Conservation (phyloP, 805 yeast species). For the Brettanomyces custersianus region DNA sequence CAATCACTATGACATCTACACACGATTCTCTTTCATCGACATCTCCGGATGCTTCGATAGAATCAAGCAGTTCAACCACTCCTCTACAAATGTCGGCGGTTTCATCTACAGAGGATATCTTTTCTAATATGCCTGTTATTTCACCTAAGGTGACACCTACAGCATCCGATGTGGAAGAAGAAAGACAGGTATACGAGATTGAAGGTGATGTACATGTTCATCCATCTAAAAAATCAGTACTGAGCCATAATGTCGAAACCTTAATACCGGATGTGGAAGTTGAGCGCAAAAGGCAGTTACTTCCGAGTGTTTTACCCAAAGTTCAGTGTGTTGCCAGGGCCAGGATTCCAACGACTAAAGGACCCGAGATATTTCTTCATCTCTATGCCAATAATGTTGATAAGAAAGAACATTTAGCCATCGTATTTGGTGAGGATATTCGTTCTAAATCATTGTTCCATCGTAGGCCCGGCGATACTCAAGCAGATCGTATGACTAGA, state of each 20-base stretch:
- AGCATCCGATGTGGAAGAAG: constrained; percentile 5
- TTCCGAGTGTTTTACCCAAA: constrained; percentile 53
- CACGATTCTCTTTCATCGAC: no score
- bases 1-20: no score
- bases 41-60: no score
- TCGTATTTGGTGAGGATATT: constrained; percentile 90
- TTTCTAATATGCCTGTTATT: constrained; percentile 29
- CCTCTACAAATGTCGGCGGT: neutral
- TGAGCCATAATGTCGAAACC: constrained; percentile 3
- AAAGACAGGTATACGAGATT: constrained; percentile 2
- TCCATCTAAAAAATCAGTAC: neutral
- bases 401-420: constrained; percentile 90
- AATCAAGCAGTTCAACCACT: no score
- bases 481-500: constrained; percentile 92
- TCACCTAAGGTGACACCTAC: constrained; percentile 32
- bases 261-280: constrained; percentile 10
- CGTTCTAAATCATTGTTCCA: constrained; percentile 67
- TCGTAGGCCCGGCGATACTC: constrained; percentile 61
- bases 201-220: constrained; percentile 1
- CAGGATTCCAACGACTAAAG: constrained; percentile 90
- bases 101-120: constrained; percentile 14
- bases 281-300: constrained; percentile 26
- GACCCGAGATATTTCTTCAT: constrained; percentile 90
- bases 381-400: constrained; percentile 80
- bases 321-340: constrained; percentile 92